These are phyloP conservation scores for Ustilago tritici DNA, from an alignment of 1,284 basidiomycete species.

Conservation along the genomic window DNA sequence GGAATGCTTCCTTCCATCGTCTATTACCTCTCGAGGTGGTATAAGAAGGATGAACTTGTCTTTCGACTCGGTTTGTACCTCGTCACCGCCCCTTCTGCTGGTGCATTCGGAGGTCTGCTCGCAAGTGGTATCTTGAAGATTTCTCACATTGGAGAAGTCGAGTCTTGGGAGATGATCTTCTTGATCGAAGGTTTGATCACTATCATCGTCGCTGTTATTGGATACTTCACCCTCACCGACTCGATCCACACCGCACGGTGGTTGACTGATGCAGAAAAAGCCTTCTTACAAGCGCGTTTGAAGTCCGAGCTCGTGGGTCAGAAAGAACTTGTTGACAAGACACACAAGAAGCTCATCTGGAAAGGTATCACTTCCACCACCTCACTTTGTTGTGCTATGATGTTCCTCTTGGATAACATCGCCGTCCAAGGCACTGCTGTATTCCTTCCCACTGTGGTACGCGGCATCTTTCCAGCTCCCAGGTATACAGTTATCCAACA, in stretches of 20 bases:
- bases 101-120: slow-evolving; percentile 68
- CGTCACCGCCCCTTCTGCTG: slow-evolving; percentile 52
- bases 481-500: slow-evolving; percentile 61
- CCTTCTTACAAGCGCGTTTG: slow-evolving; percentile 49
- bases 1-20: slow-evolving; percentile 66
- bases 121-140: slow-evolving; percentile 51
- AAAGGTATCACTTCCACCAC: slow-evolving; percentile 52
- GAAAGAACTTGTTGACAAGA: slow-evolving; percentile 45
- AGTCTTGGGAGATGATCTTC: slow-evolving; percentile 69
- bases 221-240: slow-evolving; percentile 68
- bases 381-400: slow-evolving; percentile 56
- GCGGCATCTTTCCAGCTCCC: slow-evolving; percentile 68
- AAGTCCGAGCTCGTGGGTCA: slow-evolving; percentile 53
- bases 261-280: slow-evolving; percentile 68
- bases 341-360: slow-evolving; percentile 41
- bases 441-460: slow-evolving; percentile 69
- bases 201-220: slow-evolving; percentile 63
- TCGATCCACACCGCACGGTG: slow-evolving; percentile 68
- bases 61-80: slow-evolving; percentile 68
- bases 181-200: slow-evolving; percentile 70
- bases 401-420: slow-evolving; percentile 70
- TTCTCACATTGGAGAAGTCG: slow-evolving; percentile 40
- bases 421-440: slow-evolving; percentile 61
- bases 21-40: slow-evolving; percentile 68
- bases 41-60: slow-evolving; percentile 66